Evolutionary conservation across 495 filamentous ascomycete species (phyloP), one percentile per base, ranked within the genome.

Genomic region (Aspergillus ostianus): DNA sequence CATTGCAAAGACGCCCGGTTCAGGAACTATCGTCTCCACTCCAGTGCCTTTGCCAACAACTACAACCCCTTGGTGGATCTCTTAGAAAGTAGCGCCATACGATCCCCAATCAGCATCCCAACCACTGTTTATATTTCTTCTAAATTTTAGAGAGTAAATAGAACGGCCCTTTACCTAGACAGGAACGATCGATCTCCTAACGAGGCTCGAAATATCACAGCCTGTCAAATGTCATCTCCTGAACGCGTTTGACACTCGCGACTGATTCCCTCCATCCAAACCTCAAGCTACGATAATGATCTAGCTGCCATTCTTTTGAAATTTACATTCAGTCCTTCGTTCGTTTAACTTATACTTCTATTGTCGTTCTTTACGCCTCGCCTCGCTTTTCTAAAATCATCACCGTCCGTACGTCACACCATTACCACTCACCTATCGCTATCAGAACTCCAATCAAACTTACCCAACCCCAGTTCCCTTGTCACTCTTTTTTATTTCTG

Each of bases 261-360:
- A 41, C 10, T 17, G 10, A 15, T 41, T 10, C 36, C 13, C 3
- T 15, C 36, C 10, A 41, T 17, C 10, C 36, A 4, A 2, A 41
- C 36, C 36, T 41, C 36, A 4, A 41, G 36, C 13, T 41, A 41
- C 29, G 36, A 15, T 15, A 15, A 49, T 21, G 9, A 20, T 49
- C 47, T 49, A 26, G 6, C 47, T 9, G 18, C 21, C 47, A 49
- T 49, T 49, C 47, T 21, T 49, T 49, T 49, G 18, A 49, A 49
- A 1, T 12, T 17, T 10, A 21, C 47, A 20, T 49, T n/a, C 21
- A 49, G 47, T 49, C 47, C 21, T 49, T 49, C 47, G 19, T 49
- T 49, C 18, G 18, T 20, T 13, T 49, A 2, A 49, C 21, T 9
- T 49, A 49, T 20, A 19, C 3, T n/a, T 49, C 18, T 49, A 21